phyloP scores from a whole-genome alignment of 441 rosid species.

The Omphalea diandra region DNA sequence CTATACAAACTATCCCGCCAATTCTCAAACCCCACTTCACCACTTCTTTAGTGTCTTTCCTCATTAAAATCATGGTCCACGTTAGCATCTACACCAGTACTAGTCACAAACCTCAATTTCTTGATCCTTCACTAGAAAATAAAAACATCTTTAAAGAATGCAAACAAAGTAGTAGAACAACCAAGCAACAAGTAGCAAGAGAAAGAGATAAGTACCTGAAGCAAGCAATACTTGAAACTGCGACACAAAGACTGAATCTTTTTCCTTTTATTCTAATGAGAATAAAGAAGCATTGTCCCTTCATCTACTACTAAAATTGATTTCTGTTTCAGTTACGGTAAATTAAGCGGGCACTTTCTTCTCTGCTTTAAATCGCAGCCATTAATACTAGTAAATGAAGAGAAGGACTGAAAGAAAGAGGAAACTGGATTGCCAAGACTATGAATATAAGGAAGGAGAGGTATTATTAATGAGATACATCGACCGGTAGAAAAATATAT shows the following conservation, averaged over 20 bases:
- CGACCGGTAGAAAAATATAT: conserved; percentile 22
- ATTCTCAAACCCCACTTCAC: conserved; percentile 5
- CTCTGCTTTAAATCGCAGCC: conserved; percentile 32
- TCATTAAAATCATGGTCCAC: background rate
- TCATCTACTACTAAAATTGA: conserved; percentile 33
- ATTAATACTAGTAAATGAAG: conserved; percentile 25
- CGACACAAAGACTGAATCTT: background rate
- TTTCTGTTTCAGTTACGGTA: conserved; percentile 15
- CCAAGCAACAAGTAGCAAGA: background rate
- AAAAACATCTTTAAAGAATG: no score
- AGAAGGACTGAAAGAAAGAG: conserved; percentile 12
- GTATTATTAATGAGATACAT: conserved; percentile 16
- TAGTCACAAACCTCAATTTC: background rate
- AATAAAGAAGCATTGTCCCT: conserved; percentile 38
- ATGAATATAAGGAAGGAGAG: background rate
- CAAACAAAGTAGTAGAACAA: no score
- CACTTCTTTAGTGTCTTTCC: background rate
- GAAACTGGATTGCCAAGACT: conserved; percentile 5
- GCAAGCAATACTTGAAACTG: no score
- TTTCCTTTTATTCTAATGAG: background rate
- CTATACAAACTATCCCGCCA: background rate
- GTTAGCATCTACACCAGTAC: background rate
- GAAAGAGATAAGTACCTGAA: conserved; percentile 8
- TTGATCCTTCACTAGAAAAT: no score
- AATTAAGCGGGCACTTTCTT: conserved; percentile 25